Evolutionary conservation across 2,329 filamentous ascomycete genomes (phyloP).

Genomic region (Lachnellula subtilissima): DNA sequence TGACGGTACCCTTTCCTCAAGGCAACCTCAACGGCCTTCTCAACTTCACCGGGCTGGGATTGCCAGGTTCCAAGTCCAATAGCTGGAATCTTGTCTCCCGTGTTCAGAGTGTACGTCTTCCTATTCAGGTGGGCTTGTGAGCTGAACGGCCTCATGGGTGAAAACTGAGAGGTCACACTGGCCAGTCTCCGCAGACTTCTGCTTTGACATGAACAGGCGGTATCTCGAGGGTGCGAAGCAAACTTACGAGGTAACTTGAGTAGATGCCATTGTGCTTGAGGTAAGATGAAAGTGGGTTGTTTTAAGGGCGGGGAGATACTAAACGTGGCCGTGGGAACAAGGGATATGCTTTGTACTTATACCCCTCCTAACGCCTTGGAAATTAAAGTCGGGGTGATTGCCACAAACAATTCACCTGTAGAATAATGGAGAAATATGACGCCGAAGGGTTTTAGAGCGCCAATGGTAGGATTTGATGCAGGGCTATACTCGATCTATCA

Average conservation of each 20-base stretch:
- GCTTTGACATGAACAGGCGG: slow-evolving; percentile 18
- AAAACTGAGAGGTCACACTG: slow-evolving; percentile 16
- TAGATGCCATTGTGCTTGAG: slow-evolving; percentile 27
- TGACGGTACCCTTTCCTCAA: slow-evolving; percentile 67
- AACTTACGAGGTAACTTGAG: slow-evolving; percentile 29
- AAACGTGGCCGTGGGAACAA: slow-evolving; percentile 6
- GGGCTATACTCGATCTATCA: not conserved
- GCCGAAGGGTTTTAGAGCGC: slow-evolving; percentile 4
- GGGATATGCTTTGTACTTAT: slow-evolving; percentile 15
- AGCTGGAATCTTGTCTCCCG: slow-evolving; percentile 72
- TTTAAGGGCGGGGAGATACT: not conserved
- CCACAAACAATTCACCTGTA: not conserved
- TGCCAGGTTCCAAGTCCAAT: slow-evolving; percentile 78
- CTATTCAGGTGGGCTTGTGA: slow-evolving; percentile 23
- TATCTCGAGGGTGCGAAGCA: slow-evolving; percentile 9
- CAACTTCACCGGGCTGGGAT: slow-evolving; percentile 61
- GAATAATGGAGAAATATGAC: not conserved
- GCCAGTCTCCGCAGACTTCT: slow-evolving; percentile 29
- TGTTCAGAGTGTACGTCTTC: slow-evolving; percentile 65
- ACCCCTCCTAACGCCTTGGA: not conserved
- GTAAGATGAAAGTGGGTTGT: not conserved
- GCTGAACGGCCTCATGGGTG: slow-evolving; percentile 13
- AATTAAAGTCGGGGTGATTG: not conserved
- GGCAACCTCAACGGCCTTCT: slow-evolving; percentile 65
- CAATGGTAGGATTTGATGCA: not conserved